Evolutionary conservation across 768 basidiomycete species (phyloP).

Genomic region (Leucosporidium scottii): DNA sequence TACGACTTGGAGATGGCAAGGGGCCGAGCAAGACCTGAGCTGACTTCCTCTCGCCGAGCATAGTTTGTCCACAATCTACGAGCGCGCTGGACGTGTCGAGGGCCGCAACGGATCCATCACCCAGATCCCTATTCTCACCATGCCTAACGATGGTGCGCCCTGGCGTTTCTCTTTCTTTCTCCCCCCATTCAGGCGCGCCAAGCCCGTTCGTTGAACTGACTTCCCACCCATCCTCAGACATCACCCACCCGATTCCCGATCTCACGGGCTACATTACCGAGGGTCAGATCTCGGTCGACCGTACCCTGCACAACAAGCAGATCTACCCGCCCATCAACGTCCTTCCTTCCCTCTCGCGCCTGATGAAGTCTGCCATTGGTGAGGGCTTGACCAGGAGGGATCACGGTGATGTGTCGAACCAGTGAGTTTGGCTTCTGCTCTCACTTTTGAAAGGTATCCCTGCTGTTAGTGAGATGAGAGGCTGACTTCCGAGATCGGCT

Average conservation of each 20-base stretch:
- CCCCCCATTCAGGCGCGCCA: neutral
- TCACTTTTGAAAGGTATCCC: too few relatives aligned
- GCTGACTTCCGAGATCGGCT: conserved; percentile 1
- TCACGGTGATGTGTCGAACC: conserved; percentile 98
- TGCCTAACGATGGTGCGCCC: conserved; percentile 93
- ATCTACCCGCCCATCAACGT: conserved; percentile 99
- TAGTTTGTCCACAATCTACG: conserved; percentile 81
- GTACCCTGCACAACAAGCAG: conserved; percentile 89
- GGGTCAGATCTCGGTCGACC: conserved; percentile 98
- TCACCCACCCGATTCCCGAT: conserved; percentile 99
- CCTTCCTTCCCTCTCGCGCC: conserved; percentile 90
- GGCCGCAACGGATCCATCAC: conserved; percentile 99
- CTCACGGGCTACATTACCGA: conserved; percentile 99
- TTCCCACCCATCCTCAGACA: conserved; percentile 54
- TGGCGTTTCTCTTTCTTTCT: neutral
- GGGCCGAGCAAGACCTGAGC: too few relatives aligned
- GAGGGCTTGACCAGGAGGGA: conserved; percentile 96
- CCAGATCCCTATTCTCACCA: conserved; percentile 97
- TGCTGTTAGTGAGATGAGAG: too few relatives aligned
- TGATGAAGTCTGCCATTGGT: conserved; percentile 99
- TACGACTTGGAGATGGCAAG: conserved; percentile 14
- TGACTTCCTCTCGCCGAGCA: too few relatives aligned
- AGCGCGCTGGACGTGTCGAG: conserved; percentile 95
- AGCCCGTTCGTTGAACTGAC: neutral
- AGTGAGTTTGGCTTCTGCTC: conserved; percentile 52